Evolutionary conservation across 2,329 filamentous ascomycete genomes (phyloP), one percentile per base, ranked within the genome.

Genomic region (Stagonosporopsis rhizophila): DNA sequence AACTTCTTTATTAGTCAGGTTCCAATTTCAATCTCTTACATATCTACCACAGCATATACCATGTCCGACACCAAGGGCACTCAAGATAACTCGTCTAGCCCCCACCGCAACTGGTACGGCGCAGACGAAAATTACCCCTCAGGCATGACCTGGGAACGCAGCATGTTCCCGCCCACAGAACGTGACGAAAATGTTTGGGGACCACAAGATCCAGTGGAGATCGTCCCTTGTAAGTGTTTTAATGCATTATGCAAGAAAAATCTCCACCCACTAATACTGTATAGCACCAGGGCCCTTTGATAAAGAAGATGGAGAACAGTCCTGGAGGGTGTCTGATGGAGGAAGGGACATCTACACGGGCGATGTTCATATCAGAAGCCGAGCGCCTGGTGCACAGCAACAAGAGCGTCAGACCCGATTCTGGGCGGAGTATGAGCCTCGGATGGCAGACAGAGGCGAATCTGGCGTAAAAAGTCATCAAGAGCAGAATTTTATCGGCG

Each of bases 271-370:
- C 19, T 34, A 7, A 32, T 19, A 2, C 5, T 14, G 20, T 11
- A 5, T 19, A 54, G 51, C 51, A 39, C 14, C 30, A 6, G 51
- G 51, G 1, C 51, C 44, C 2, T 48, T 44, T 17, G 44, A 54
- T 6, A 15, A 44, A 2, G 17, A 39, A 2, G 11, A 44, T 4
- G 39, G 38, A 5, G 9, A 19, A 4, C 30, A 54, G 38, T 17
- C 17, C 4, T 54, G 51, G 51, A 23, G 44, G 9, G 4, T 32
- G 11, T 11, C 6, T 11, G n/a, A 19, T 1, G 11, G 17, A 1
- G 39, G 51, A 12, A 27, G 23, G 4, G n/a, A 22, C 5, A 19
- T 54, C 8, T 54, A 23, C 19, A 54, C 44, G 8, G 39, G 39
- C 9, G 39, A 54, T 4, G 38, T 25, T 15, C 17, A 20, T 8